Percentiles rank a stretch among this genome's conserved stretches.
Evolutionary conservation across 805 yeast genomes (phyloP).

Genomic region (Saturnispora ahearnii): DNA sequence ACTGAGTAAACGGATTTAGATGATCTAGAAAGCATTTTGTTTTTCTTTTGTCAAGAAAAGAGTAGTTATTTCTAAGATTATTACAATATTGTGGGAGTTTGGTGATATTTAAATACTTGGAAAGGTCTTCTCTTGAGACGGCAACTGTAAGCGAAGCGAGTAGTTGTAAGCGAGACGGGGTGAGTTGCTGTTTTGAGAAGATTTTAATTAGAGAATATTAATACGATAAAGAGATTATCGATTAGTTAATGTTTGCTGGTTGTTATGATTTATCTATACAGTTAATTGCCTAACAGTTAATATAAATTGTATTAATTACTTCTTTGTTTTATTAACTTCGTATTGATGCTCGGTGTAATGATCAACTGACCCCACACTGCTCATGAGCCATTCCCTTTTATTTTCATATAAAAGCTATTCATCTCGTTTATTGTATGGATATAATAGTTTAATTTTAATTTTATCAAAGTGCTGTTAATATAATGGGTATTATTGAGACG

Average conservation of each 20-base stretch:
- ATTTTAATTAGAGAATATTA: not conserved
- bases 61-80: not conserved
- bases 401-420: no score
- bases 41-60: not conserved
- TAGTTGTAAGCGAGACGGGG: not conserved
- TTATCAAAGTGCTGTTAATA: no score
- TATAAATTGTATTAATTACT: no score
- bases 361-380: not conserved
- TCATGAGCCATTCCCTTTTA: not conserved
- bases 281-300: no score
- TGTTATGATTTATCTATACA: no score
- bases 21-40: constrained; percentile 6
- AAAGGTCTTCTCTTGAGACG: not conserved
- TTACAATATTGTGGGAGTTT: not conserved
- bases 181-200: not conserved
- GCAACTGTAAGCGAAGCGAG: constrained; percentile 2
- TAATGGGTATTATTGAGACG: not conserved
- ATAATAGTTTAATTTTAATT: no score
- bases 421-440: no score
- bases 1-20: not conserved
- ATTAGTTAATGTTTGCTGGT: no score
- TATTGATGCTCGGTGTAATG: not conserved
- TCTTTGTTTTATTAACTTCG: no score
- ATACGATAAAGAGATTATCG: not conserved
- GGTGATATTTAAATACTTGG: constrained; percentile 3